A percentile compares a stretch with the other conserved stretches of the same genome.
Evolutionary conservation across 2,329 filamentous ascomycete genomes (phyloP).

Genomic region (Trichothecium roseum): DNA sequence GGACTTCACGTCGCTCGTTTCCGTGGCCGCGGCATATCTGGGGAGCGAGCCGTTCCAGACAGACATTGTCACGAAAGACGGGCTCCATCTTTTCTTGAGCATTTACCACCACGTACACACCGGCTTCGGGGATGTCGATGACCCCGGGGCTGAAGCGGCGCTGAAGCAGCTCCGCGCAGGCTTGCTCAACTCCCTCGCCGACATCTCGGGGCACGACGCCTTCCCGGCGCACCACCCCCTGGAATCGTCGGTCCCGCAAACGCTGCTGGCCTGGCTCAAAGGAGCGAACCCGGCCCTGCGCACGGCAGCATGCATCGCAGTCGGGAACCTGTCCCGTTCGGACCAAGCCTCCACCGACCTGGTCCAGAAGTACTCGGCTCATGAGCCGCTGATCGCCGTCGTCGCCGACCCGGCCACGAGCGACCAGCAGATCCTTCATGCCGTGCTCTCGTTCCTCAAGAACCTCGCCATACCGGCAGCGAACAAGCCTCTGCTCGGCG

Average conservation of each 20-base stretch:
- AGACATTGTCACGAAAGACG: constrained; percentile 28
- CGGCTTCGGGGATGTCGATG: constrained; percentile 30
- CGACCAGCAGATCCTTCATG: constrained; percentile 44
- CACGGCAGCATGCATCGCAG: constrained; percentile 46
- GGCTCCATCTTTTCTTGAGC: constrained; percentile 32
- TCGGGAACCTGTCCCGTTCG: constrained; percentile 52
- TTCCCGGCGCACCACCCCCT: constrained; percentile 33
- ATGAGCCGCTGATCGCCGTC: constrained; percentile 33
- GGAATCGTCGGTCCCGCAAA: constrained; percentile 27
- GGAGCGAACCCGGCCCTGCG: constrained; percentile 32
- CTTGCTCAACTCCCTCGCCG: constrained; percentile 40
- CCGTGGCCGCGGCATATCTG: constrained; percentile 45
- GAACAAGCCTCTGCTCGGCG: constrained; percentile 43
- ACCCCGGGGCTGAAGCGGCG: constrained; percentile 31
- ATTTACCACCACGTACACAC: constrained; percentile 38
- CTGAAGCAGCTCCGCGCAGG: constrained; percentile 37
- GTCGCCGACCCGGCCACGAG: constrained; percentile 28
- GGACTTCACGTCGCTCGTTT: constrained; percentile 40
- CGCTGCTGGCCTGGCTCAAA: constrained; percentile 37
- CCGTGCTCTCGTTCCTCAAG: constrained; percentile 50
- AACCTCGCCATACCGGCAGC: constrained; percentile 48
- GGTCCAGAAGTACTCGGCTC: constrained; percentile 29
- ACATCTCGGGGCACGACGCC: constrained; percentile 38
- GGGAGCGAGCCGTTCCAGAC: constrained; percentile 41
- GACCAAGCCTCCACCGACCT: constrained; percentile 42